Percentiles rank a stretch among this genome's conserved stretches.
Evolutionary conservation across 352 stramenopile genomes (phyloP).

Genomic region (Thalassiosira livingstoniorum): DNA sequence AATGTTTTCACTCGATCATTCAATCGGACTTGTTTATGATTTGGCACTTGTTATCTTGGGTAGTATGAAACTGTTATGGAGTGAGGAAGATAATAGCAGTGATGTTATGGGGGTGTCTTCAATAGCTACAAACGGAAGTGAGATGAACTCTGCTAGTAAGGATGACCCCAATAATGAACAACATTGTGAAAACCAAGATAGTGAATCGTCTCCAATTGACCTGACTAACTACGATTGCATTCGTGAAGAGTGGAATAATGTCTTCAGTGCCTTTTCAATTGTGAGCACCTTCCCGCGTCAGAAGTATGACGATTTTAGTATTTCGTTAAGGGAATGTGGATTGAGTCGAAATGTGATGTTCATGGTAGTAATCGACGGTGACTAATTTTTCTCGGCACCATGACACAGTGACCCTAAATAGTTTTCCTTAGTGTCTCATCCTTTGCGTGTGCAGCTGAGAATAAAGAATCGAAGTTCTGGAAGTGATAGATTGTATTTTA

Average conservation of each 20-base stretch:
- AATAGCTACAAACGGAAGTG: neutral
- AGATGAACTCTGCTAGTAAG: neutral
- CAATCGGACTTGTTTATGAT: constrained; percentile 59
- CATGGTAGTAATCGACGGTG: constrained; percentile 46
- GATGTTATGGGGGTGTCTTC: neutral
- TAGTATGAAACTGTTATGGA: constrained; percentile 20
- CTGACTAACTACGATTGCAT: constrained; percentile 22
- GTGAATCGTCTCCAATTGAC: neutral
- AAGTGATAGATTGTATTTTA: no score
- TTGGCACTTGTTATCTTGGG: constrained; percentile 53
- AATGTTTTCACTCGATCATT: constrained; percentile 25
- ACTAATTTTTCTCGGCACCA: no score
- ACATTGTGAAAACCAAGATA: no score
- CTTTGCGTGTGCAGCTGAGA: no score
- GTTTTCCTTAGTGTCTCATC: no score
- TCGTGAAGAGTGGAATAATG: constrained; percentile 40
- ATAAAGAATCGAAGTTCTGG: no score
- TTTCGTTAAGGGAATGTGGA: constrained; percentile 40
- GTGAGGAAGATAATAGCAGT: neutral
- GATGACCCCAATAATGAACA: neutral
- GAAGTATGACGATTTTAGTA: constrained; percentile 37
- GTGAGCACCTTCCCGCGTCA: constrained; percentile 32
- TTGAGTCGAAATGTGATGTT: constrained; percentile 37
- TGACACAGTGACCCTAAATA: no score
- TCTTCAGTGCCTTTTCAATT: constrained; percentile 54